phyloP scores from a whole-genome alignment of 345 rosid species.

The Gossypium sturtianum region DNA sequence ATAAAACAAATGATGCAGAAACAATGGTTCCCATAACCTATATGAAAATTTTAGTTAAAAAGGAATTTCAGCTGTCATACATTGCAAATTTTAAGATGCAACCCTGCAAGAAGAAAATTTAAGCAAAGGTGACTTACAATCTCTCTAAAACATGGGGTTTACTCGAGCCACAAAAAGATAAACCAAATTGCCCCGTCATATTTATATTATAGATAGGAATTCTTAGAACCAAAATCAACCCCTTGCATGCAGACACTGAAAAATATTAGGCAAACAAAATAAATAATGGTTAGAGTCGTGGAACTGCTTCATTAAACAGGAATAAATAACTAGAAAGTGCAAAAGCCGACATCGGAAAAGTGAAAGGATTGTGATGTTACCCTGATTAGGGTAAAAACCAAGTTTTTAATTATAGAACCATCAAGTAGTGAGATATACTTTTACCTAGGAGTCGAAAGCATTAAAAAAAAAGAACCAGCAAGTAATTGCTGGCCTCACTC shows the following conservation, averaged over 20 bases:
- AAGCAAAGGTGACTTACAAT: not conserved
- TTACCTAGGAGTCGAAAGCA: not conserved
- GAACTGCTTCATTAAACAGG: not conserved
- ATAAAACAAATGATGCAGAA: not conserved
- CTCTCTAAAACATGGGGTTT: not conserved
- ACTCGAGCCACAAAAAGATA: not conserved
- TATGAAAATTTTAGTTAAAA: not conserved
- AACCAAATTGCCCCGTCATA: not conserved
- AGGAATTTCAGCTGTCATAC: not conserved
- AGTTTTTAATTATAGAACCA: not conserved
- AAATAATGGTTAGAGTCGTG: not conserved
- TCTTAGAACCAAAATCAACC: not conserved
- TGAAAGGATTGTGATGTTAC: not conserved
- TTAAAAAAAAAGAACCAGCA: not conserved
- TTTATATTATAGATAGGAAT: not conserved
- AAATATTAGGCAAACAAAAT: not conserved
- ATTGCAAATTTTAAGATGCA: not conserved
- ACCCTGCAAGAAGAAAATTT: not conserved
- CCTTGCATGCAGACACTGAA: constrained; percentile 15
- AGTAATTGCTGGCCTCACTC: constrained; percentile 49
- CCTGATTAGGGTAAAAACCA: not conserved
- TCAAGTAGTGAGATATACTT: constrained; percentile 16
- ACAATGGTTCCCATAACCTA: not conserved
- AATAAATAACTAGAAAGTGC: not conserved
- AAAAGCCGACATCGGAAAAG: not conserved